phyloP scores from a whole-genome alignment of 345 rosid genomes.

The Eucalyptus curtisii region DNA sequence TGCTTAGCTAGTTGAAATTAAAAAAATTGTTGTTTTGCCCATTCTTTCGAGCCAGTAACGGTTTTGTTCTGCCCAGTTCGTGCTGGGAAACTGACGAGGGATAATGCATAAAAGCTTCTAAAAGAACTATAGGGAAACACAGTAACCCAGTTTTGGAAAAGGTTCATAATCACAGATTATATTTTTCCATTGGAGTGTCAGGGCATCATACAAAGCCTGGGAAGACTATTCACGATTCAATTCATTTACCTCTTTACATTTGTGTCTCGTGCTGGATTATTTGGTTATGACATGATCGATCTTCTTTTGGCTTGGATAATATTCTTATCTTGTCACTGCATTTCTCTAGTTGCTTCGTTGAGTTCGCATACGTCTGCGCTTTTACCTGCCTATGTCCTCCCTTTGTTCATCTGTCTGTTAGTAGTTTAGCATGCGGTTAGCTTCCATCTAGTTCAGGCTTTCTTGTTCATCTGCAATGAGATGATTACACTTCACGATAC shows the following conservation, averaged over 20 bases:
- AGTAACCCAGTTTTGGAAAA: constrained; percentile 22
- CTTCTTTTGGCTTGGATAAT: background rate
- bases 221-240: background rate
- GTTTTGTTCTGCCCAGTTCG: background rate
- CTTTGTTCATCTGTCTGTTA: background rate
- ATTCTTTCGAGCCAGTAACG: constrained; percentile 1
- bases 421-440: background rate
- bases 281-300: background rate
- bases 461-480: background rate
- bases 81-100: background rate
- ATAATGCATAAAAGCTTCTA: background rate
- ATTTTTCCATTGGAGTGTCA: background rate
- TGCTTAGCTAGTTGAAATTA: background rate
- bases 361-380: background rate
- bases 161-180: background rate
- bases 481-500: background rate
- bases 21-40: background rate
- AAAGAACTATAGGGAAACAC: background rate
- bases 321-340: background rate
- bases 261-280: background rate
- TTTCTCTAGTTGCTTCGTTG: background rate
- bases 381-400: background rate
- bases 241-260: background rate
- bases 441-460: background rate
- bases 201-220: background rate